Evolutionary conservation across 2,329 filamentous ascomycete species (phyloP).

Genomic region (Penicillium sp.): DNA sequence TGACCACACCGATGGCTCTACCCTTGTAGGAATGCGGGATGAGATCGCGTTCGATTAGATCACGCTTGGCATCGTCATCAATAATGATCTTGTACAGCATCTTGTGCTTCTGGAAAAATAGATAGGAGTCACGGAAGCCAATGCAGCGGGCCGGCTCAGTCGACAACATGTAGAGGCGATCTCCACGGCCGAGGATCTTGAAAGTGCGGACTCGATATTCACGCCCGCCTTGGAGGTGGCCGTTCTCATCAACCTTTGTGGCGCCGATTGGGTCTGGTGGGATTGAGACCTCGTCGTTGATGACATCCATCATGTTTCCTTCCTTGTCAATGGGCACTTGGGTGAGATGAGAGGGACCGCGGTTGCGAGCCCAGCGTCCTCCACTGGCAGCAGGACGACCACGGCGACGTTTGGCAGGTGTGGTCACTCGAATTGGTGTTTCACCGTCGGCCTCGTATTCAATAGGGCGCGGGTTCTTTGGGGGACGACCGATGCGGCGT

Average conservation of each 20-base stretch:
- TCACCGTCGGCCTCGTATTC: slow-evolving; percentile 69
- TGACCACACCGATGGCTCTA: slow-evolving; percentile 93
- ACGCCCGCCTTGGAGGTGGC: slow-evolving; percentile 77
- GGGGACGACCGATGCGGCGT: slow-evolving; percentile 76
- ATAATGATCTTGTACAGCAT: slow-evolving; percentile 98
- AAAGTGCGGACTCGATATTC: slow-evolving; percentile 97
- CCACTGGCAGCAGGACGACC: slow-evolving; percentile 57
- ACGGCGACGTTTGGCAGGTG: slow-evolving; percentile 61
- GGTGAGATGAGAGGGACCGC: slow-evolving; percentile 73
- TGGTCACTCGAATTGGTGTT: slow-evolving; percentile 44
- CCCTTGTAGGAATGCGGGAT: slow-evolving; percentile 99
- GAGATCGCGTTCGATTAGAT: slow-evolving; percentile 91
- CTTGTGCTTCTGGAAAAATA: slow-evolving; percentile 98
- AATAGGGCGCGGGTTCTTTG: slow-evolving; percentile 73
- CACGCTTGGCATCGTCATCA: slow-evolving; percentile 93
- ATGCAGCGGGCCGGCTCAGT: slow-evolving; percentile 96
- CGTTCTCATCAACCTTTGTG: slow-evolving; percentile 87
- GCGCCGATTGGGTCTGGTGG: slow-evolving; percentile 87
- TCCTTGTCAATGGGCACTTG: slow-evolving; percentile 90
- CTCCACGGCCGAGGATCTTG: slow-evolving; percentile 78
- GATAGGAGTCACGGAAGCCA: slow-evolving; percentile 95
- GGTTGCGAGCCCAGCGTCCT: slow-evolving; percentile 72
- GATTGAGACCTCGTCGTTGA: slow-evolving; percentile 87
- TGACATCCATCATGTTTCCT: slow-evolving; percentile 85
- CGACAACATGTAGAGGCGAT: slow-evolving; percentile 95